Evolutionary conservation across 176 grass and related monocot genomes (phyloP), one percentile per base, ranked within the genome.

Genomic region (Oropetium thomaeum): DNA sequence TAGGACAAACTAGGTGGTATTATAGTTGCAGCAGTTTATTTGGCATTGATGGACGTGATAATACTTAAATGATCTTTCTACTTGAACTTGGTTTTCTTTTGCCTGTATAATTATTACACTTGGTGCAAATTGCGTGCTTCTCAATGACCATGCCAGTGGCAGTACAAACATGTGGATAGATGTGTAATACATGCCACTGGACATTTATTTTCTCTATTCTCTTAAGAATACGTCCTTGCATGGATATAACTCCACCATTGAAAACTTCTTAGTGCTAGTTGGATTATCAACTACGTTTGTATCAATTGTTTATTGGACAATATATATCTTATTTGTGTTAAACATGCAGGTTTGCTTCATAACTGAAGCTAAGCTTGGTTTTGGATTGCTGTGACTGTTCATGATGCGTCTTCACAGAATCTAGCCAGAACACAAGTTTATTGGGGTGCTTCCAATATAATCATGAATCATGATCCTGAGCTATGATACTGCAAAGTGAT

Each of bases 291-390:
- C 55, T 61, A 55, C 44, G n/a, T 65, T 73, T 39, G 26, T 23
- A 41, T 63, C 41, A 34, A 4, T 54, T 33, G 12, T 47, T 80
- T 70, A 55, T 51, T 79, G 22, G 35, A 55, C 17, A 68, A 70
- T 70, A 37, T 66, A 48, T 7, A 72, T 75, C 38, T 70, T 29
- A 78, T 69, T 65, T 48, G 12, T 55, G 12, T 76, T 81, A 47
- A 64, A 69, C 31, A 54, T 60, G 64, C 76, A 89, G 87, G 63
- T 77, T 77, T 83, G 31, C 72, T 87, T 48, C 79, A 69, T 69
- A 70, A 31, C 27, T 80, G 67, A 80, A 81, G 76, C 31, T 63
- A 58, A 69, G 39, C 53, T 65, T 64, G 29, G 47, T 51, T 30
- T 60, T 63, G 58, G 73, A 19, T 64, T 81, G 9, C 44, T 83